phyloP scores from a whole-genome alignment of 2,329 filamentous ascomycete genomes.

The Fusarium sp. region DNA sequence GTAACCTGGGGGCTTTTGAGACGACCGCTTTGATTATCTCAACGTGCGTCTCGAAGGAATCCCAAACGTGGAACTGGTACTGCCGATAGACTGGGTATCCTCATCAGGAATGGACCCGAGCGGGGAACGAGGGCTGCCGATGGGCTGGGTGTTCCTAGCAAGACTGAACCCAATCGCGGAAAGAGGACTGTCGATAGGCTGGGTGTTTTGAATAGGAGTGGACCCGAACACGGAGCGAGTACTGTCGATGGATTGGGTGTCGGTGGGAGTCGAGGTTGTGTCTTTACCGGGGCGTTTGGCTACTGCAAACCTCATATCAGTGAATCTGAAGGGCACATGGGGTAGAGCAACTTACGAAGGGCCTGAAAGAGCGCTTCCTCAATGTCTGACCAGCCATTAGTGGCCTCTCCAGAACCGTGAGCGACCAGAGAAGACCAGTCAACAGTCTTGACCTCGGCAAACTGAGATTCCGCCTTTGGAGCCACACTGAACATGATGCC shows the following conservation, averaged over 20 bases:
- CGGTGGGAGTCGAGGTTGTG: background rate
- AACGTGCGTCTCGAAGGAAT: background rate
- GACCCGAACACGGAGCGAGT: background rate
- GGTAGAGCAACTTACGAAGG: background rate
- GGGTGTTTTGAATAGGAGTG: background rate
- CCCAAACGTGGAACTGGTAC: background rate
- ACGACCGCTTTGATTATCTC: background rate
- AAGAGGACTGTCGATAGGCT: background rate
- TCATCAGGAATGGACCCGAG: background rate
- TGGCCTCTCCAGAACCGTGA: background rate
- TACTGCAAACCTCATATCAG: background rate
- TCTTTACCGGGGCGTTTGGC: background rate
- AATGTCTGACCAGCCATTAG: background rate
- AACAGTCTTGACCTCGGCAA: background rate
- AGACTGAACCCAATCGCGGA: background rate
- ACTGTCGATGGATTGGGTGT: background rate
- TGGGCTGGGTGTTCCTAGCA: background rate
- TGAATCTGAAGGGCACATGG: background rate
- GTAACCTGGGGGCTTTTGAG: background rate
- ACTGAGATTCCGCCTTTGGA: background rate
- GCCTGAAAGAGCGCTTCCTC: background rate
- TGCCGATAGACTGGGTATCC: background rate
- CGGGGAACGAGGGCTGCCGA: background rate
- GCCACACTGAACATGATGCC: background rate
- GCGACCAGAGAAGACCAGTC: background rate